Conservation (phyloP, 2,329 filamentous ascomycete species). For the Colletotrichum eleusines region DNA sequence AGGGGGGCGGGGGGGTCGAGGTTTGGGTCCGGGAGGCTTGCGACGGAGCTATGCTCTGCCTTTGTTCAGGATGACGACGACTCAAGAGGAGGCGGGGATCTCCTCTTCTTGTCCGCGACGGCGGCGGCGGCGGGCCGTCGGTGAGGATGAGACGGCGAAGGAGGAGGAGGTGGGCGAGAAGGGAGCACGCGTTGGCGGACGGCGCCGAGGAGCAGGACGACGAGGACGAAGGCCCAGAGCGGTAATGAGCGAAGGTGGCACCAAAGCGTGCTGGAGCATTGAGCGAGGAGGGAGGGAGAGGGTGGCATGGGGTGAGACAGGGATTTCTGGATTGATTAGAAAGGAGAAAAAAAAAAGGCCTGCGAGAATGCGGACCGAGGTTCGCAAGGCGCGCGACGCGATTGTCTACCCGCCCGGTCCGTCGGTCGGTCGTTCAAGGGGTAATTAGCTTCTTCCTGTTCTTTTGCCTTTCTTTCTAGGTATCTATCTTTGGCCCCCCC, state of each 20-base stretch:
- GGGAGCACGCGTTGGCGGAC: conserved; percentile 48
- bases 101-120: conserved; percentile 37
- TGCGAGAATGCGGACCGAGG: background rate
- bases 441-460: background rate
- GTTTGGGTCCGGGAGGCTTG: too few species aligned
- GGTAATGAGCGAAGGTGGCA: conserved; percentile 56
- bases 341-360: background rate
- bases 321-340: background rate
- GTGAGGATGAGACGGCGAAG: conserved; percentile 19
- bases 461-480: too few species aligned
- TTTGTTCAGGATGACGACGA: background rate
- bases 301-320: conserved; percentile 5
- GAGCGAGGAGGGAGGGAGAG: conserved; percentile 49
- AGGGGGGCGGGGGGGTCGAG: background rate
- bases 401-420: background rate
- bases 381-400: background rate
- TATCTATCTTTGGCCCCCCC: too few species aligned
- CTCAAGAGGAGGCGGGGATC: background rate
- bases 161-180: conserved; percentile 20
- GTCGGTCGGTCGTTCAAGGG: background rate
- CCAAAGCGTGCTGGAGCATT: conserved; percentile 58
- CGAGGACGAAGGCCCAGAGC: conserved; percentile 57
- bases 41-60: background rate
- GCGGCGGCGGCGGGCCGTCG: conserved; percentile 29
- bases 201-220: conserved; percentile 52